These are phyloP conservation scores for Penicillium sp. DNA, from an alignment of 2,329 filamentous ascomycete genomes.

Conservation along the genomic window DNA sequence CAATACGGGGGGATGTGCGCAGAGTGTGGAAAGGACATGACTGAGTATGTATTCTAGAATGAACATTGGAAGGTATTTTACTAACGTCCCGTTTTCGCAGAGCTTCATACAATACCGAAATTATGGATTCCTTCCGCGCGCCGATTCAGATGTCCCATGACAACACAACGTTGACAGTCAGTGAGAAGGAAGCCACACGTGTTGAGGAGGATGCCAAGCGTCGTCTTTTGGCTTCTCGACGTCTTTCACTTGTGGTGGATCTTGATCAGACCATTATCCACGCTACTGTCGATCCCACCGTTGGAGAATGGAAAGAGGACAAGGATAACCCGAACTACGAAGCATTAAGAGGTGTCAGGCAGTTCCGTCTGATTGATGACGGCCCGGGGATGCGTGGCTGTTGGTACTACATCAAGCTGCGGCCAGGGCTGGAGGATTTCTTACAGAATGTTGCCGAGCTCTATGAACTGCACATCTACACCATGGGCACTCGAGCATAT, in stretches of 20 bases:
- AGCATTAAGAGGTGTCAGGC: conserved; percentile 82
- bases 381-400: conserved; percentile 72
- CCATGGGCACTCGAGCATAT: conserved; percentile 98
- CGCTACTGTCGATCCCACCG: conserved; percentile 92
- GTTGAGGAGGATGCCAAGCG: conserved; percentile 85
- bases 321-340: conserved; percentile 85
- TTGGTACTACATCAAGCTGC: conserved; percentile 98
- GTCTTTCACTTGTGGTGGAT: conserved; percentile 92
- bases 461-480: conserved; percentile 97
- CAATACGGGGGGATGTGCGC: conserved; percentile 91
- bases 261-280: conserved; percentile 98
- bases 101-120: conserved; percentile 77
- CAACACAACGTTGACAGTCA: conserved; percentile 83
- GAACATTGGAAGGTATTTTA: too few relatives aligned
- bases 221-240: conserved; percentile 74
- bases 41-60: conserved; percentile 54
- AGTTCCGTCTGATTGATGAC: conserved; percentile 88
- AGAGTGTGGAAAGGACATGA: conserved; percentile 95
- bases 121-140: conserved; percentile 77
- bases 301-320: conserved; percentile 93
- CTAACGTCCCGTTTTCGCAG: conserved; percentile 21
- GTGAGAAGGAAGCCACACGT: conserved; percentile 73
- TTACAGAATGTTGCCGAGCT: conserved; percentile 73
- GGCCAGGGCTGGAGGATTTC: conserved; percentile 81
- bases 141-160: conserved; percentile 95